Evolutionary conservation across 345 rosid species (phyloP), one percentile per base, ranked within the genome.

Genomic region (Anastatica hierochuntica): DNA sequence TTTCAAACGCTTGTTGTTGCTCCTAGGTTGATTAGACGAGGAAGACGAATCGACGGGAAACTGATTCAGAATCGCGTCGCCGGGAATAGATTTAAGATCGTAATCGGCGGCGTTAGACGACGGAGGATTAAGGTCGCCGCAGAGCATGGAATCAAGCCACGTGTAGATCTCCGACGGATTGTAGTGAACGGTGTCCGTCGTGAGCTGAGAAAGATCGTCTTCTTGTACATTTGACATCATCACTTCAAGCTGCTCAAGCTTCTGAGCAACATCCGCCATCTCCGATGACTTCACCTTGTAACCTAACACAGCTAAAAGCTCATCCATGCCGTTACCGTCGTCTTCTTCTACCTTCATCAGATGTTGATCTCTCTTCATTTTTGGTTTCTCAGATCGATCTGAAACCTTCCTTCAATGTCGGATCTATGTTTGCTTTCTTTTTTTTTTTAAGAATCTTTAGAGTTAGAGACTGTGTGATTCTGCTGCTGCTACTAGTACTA

Each of bases 231-330:
- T 60, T 9, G 83, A 69, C 84, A 86, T 79, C 21, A 70, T 84
- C 13, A 75, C 74, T 44, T 86, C 95, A 8, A 86, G 80, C 69
- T 76, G 84, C 37, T 81, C 95, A 3, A 86, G 79, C 69, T 83
- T 86, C 8, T 70, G 82, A 12, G 92, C 95, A 4, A 86, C 95
- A 1, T 81, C 92, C 0, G 76, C 86, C 95, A 86, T 86, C 61
- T 86, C 92, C 0, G 88, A 74, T 3, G 92, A 62, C 49, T 72
- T 62, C 0, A 86, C 95, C 55, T 79, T 79, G 74, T 83, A 86
- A 1, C 95, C 95, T 47, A 83, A 45, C 39, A 70, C 76, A 1
- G 82, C 92, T 14, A 86, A 41, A 6, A 77, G 74, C 74, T 83
- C 95, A n/a, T 86, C 95, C 90, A 82, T 72, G 14, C 77, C 79